Percentiles rank a stretch among this genome's conserved stretches.
phyloP scores from a whole-genome alignment of 2,329 filamentous ascomycete genomes.

The Knoxdaviesia capensis region DNA sequence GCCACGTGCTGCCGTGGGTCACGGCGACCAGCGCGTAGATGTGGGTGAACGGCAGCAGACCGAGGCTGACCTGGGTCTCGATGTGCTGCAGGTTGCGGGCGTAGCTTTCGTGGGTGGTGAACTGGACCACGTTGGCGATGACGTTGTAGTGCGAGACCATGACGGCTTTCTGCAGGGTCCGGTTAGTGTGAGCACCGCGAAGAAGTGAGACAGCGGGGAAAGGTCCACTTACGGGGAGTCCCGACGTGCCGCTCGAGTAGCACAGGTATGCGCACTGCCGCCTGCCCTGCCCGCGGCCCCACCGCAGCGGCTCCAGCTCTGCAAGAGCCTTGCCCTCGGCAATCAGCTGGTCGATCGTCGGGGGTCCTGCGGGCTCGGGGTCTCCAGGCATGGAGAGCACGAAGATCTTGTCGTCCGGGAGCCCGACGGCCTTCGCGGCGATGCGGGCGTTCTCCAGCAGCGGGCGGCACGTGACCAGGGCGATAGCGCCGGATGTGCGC shows the following conservation, averaged over 20 bases:
- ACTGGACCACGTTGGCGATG: conserved; percentile 55
- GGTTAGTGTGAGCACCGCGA: neutral
- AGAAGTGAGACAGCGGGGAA: neutral
- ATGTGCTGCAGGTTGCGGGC: conserved; percentile 16
- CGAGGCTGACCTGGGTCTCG: conserved; percentile 29
- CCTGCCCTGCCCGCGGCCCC: conserved; percentile 43
- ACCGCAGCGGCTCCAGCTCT: conserved; percentile 32
- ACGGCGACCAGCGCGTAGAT: conserved; percentile 63
- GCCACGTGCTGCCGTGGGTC: conserved; percentile 41
- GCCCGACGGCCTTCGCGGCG: conserved; percentile 40
- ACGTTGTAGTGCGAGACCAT: conserved; percentile 68
- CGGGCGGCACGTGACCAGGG: conserved; percentile 51
- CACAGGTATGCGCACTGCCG: conserved; percentile 57
- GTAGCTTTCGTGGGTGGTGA: conserved; percentile 21
- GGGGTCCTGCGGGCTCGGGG: conserved; percentile 29
- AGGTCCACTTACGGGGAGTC: conserved; percentile 38
- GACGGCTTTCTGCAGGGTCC: conserved; percentile 45
- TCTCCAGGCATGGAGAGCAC: conserved; percentile 47
- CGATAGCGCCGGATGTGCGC: conserved; percentile 45
- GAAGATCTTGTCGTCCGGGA: conserved; percentile 45
- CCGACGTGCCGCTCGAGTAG: conserved; percentile 65
- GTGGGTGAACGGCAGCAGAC: conserved; percentile 62
- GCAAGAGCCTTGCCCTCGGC: conserved; percentile 34
- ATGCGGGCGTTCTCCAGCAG: conserved; percentile 42
- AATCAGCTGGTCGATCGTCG: conserved; percentile 47